Evolutionary conservation across 2,329 filamentous ascomycete genomes (phyloP).

Genomic region (Dothiorella sarmentorum): DNA sequence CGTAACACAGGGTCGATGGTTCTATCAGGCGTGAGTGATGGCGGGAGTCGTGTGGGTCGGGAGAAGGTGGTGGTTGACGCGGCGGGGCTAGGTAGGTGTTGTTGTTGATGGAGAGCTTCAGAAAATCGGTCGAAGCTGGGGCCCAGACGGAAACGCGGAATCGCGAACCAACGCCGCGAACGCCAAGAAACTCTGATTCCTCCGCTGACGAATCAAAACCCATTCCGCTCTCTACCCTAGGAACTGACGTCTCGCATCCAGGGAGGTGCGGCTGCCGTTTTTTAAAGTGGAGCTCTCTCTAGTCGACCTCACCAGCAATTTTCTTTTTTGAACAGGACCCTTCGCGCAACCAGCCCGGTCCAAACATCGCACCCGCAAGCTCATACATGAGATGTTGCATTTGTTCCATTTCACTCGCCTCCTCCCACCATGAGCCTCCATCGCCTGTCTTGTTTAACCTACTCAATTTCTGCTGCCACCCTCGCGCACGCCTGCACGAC

Average conservation of each 20-base stretch:
- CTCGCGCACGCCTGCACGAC: neutral
- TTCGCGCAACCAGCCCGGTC: neutral
- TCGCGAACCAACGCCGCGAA: neutral
- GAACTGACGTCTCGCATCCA: neutral
- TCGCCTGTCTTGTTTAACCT: neutral
- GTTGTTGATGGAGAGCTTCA: constrained; percentile 4
- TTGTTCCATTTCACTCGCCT: neutral
- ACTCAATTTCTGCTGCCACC: neutral
- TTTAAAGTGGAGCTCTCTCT: neutral
- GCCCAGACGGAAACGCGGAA: constrained; percentile 12
- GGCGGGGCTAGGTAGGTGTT: neutral
- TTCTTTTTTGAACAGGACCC: neutral
- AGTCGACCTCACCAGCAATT: neutral
- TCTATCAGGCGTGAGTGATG: neutral
- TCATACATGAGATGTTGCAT: neutral
- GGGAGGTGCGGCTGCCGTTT: neutral
- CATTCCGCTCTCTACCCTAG: neutral
- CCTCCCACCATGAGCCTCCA: neutral
- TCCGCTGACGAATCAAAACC: constrained; percentile 8
- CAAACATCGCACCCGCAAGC: neutral
- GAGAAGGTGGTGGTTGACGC: neutral
- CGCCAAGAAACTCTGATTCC: neutral
- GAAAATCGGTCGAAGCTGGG: constrained; percentile 15
- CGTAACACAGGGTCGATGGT: neutral
- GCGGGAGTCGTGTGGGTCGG: neutral